Conservation (phyloP, 306 rosid genomes). For the Glycyrrhiza uralensis region DNA sequence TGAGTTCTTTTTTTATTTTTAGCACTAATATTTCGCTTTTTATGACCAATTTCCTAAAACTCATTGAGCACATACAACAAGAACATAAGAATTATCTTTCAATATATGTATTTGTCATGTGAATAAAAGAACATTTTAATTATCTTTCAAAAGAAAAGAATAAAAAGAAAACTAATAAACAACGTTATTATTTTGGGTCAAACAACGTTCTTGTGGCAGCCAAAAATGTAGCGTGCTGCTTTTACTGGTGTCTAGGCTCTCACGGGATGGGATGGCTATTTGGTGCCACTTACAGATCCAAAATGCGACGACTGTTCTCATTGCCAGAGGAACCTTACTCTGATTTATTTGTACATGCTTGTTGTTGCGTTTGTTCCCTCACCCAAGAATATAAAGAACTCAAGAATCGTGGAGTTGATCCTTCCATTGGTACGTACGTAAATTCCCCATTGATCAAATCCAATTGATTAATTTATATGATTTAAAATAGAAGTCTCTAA, state of each 20-base stretch:
- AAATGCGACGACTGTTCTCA: neutral
- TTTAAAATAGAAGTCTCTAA: neutral
- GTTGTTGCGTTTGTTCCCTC: neutral
- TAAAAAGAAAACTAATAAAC: neutral
- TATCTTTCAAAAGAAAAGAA: neutral
- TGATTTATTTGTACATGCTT: neutral
- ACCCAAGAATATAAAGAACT: neutral
- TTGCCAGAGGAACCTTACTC: neutral
- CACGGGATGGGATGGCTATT: neutral
- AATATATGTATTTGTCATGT: no score
- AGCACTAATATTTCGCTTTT: no score
- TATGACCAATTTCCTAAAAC: no score
- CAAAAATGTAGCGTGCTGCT: neutral
- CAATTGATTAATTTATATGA: no score
- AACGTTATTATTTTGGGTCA: neutral
- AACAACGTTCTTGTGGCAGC: no score
- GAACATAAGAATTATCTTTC: no score
- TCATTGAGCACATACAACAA: no score
- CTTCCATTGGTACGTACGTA: neutral
- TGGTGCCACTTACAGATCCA: neutral
- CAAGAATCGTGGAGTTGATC: neutral
- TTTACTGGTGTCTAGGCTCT: neutral
- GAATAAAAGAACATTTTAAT: no score
- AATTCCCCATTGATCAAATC: no score
- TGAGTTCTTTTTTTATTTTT: no score